phyloP scores from a whole-genome alignment of 106 monocot genomes.

The Platanthera zijinensis region DNA sequence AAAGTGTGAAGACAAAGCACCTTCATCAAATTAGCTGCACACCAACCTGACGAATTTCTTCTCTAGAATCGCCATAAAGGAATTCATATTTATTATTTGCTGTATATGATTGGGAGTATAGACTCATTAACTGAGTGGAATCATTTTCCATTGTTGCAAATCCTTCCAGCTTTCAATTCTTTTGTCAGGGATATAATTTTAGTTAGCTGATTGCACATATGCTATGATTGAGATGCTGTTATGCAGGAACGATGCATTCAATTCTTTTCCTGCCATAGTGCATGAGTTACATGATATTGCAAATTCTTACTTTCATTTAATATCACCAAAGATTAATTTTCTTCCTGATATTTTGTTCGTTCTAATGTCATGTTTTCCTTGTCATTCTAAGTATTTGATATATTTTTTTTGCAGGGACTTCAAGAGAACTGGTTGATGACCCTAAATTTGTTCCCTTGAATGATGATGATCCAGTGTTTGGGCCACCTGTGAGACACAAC shows the following conservation, averaged over 20 bases:
- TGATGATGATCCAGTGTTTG: constrained; percentile 80
- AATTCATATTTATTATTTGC: not conserved
- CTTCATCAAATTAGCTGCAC: too few species aligned
- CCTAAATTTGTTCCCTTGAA: constrained; percentile 83
- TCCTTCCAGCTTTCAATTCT: not conserved
- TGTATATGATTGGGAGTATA: not conserved
- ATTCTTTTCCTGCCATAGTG: not conserved
- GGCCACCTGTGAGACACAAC: constrained; percentile 63
- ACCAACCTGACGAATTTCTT: too few species aligned
- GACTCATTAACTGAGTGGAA: not conserved
- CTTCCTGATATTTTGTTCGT: not conserved
- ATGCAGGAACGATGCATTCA: not conserved
- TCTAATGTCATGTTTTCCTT: not conserved
- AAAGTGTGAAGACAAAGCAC: too few species aligned
- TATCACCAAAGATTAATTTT: not conserved
- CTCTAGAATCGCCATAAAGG: not conserved
- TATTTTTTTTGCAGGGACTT: constrained; percentile 25
- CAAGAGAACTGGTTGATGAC: constrained; percentile 56
- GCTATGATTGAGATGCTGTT: not conserved
- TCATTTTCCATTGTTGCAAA: not conserved
- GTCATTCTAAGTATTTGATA: not conserved
- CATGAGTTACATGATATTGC: not conserved
- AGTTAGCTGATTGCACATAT: not conserved
- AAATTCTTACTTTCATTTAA: not conserved
- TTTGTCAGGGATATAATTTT: not conserved